These are phyloP conservation scores for Diaporthe aspalathi DNA, from an alignment of 2,329 filamentous ascomycete genomes.

Conservation along the genomic window DNA sequence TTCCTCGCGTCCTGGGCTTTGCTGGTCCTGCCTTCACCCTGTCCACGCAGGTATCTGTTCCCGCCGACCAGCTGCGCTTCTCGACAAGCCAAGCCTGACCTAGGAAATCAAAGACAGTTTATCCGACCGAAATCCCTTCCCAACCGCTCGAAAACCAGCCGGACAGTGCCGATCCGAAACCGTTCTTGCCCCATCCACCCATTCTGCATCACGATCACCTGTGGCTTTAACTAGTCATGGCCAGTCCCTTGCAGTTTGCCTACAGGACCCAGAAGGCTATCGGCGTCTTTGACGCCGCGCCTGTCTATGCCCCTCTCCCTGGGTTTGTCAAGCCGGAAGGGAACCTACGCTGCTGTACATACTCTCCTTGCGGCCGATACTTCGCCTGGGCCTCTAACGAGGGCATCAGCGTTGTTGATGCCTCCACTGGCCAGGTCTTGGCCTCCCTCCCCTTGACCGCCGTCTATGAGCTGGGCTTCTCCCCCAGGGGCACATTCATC, in stretches of 20 bases:
- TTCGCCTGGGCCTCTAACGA: slow-evolving; percentile 95
- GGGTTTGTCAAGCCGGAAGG: slow-evolving; percentile 91
- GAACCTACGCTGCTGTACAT: slow-evolving; percentile 92
- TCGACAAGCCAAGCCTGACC: slow-evolving; percentile 23
- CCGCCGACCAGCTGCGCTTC: not conserved
- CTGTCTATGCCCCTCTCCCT: slow-evolving; percentile 84
- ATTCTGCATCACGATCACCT: slow-evolving; percentile 56
- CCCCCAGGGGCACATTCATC: slow-evolving; percentile 88
- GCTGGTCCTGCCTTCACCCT: not conserved
- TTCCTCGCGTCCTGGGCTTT: not conserved
- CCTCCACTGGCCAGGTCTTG: slow-evolving; percentile 79
- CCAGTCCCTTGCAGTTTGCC: slow-evolving; percentile 91
- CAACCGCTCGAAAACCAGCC: slow-evolving; percentile 34
- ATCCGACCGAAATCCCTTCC: not conserved
- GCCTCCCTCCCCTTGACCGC: slow-evolving; percentile 82
- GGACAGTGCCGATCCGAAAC: slow-evolving; percentile 32
- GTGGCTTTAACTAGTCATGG: slow-evolving; percentile 96
- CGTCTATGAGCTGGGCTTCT: slow-evolving; percentile 95
- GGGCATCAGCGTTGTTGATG: slow-evolving; percentile 85
- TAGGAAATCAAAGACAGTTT: slow-evolving; percentile 10
- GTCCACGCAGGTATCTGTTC: not conserved
- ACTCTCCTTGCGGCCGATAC: slow-evolving; percentile 95
- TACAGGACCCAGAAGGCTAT: slow-evolving; percentile 98
- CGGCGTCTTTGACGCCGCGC: slow-evolving; percentile 89
- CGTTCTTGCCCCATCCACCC: slow-evolving; percentile 22